Evolutionary conservation across 2,329 filamentous ascomycete species (phyloP).

Genomic region (Fusarium camptoceras): DNA sequence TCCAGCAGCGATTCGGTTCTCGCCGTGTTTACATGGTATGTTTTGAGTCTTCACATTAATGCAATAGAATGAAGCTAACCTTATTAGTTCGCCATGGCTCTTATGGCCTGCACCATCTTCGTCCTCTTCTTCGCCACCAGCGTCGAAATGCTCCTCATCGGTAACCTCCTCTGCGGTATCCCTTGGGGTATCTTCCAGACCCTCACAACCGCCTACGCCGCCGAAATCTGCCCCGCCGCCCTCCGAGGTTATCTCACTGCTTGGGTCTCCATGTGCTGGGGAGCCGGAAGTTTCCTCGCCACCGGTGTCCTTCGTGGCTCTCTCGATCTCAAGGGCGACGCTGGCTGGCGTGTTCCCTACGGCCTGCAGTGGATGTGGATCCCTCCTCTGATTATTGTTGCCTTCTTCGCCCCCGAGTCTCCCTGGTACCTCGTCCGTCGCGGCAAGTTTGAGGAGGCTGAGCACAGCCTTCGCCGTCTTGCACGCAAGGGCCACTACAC

Average conservation of each 20-base stretch:
- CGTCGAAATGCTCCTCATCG: slow-evolving; percentile 55
- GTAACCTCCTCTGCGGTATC: slow-evolving; percentile 60
- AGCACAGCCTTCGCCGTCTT: slow-evolving; percentile 55
- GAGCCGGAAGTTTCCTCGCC: slow-evolving; percentile 59
- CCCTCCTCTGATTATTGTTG: slow-evolving; percentile 55
- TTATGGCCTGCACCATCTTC: slow-evolving; percentile 59
- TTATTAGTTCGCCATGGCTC: slow-evolving; percentile 49
- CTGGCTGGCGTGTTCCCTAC: slow-evolving; percentile 61
- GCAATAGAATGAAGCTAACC: neutral
- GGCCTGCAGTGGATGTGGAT: slow-evolving; percentile 63
- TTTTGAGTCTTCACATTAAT: neutral
- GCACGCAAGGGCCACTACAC: slow-evolving; percentile 52
- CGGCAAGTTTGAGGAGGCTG: slow-evolving; percentile 53
- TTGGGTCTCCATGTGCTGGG: slow-evolving; percentile 63
- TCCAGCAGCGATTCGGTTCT: slow-evolving; percentile 61
- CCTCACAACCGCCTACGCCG: slow-evolving; percentile 60
- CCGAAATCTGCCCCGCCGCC: slow-evolving; percentile 58
- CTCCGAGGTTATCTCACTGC: slow-evolving; percentile 61
- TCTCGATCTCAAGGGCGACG: slow-evolving; percentile 52
- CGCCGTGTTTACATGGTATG: slow-evolving; percentile 60
- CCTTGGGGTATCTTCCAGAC: slow-evolving; percentile 62
- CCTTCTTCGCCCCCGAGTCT: slow-evolving; percentile 60
- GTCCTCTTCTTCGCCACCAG: slow-evolving; percentile 59
- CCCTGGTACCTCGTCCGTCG: slow-evolving; percentile 63
- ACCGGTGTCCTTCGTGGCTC: slow-evolving; percentile 57